phyloP scores from a whole-genome alignment of 2,329 filamentous ascomycete genomes.

The Colletotrichum magnum region DNA sequence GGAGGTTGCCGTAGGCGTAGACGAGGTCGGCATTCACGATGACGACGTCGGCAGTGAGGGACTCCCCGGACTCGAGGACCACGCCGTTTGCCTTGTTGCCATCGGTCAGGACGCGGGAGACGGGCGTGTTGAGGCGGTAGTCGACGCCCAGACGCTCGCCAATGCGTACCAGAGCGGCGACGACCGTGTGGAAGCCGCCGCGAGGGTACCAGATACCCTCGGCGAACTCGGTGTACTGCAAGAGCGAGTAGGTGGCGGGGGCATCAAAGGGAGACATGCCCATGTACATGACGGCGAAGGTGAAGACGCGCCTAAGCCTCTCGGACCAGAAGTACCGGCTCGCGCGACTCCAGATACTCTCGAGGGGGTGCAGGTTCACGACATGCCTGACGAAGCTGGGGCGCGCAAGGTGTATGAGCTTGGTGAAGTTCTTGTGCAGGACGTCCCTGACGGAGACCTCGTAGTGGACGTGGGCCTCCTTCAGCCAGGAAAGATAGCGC shows the following conservation, averaged over 20 bases:
- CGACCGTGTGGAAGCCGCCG: slow-evolving; percentile 77
- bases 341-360: slow-evolving; percentile 77
- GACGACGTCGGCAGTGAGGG: slow-evolving; percentile 74
- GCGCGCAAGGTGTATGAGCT: slow-evolving; percentile 68
- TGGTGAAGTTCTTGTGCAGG: slow-evolving; percentile 76
- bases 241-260: slow-evolving; percentile 79
- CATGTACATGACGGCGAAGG: slow-evolving; percentile 87
- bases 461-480: slow-evolving; percentile 79
- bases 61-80: slow-evolving; percentile 68
- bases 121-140: slow-evolving; percentile 72
- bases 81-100: slow-evolving; percentile 71
- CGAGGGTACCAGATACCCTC: slow-evolving; percentile 84
- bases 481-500: slow-evolving; percentile 76
- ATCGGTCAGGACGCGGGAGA: slow-evolving; percentile 70
- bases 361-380: slow-evolving; percentile 76
- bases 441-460: slow-evolving; percentile 77
- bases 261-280: slow-evolving; percentile 85
- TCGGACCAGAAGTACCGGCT: slow-evolving; percentile 79
- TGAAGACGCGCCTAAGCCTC: slow-evolving; percentile 78
- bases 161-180: slow-evolving; percentile 75
- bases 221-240: slow-evolving; percentile 82
- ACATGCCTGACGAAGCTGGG: slow-evolving; percentile 72
- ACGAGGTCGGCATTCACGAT: slow-evolving; percentile 82
- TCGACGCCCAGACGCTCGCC: slow-evolving; percentile 73
- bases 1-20: slow-evolving; percentile 80